Conservation (phyloP, 148 eudicot genomes). For the Bassia scoparia region DNA sequence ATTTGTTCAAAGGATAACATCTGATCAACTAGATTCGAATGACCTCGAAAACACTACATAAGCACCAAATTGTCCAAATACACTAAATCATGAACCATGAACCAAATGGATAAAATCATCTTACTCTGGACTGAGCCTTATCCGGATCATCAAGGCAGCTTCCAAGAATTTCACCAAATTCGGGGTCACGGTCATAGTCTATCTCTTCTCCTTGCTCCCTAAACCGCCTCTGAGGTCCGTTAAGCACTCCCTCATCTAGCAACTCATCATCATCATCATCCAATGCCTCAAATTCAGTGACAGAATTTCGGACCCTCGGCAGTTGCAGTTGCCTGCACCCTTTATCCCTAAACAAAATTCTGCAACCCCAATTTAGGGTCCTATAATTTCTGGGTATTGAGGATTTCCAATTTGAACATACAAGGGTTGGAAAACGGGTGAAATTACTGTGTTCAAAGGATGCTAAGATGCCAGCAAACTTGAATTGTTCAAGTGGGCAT, state of each 20-base stretch:
- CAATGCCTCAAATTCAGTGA: constrained; percentile 22
- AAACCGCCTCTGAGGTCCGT: constrained; percentile 37
- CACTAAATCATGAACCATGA: not conserved
- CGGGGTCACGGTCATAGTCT: constrained; percentile 83
- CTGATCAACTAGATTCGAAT: not conserved
- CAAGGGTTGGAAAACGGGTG: constrained; percentile 9
- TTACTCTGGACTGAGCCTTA: constrained; percentile 66
- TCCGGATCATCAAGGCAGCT: constrained; percentile 70
- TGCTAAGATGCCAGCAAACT: constrained; percentile 5
- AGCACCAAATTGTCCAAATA: not conserved
- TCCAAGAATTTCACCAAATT: constrained; percentile 86
- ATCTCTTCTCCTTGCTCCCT: constrained; percentile 42
- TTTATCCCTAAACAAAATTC: constrained; percentile 8
- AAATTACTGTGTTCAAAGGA: constrained; percentile 9
- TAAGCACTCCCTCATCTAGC: constrained; percentile 45
- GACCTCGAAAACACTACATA: not conserved
- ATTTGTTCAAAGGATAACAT: not conserved
- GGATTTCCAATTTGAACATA: constrained; percentile 16
- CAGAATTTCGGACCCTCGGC: constrained; percentile 21
- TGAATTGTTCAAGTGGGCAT: constrained; percentile 14
- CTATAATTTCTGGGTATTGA: not conserved
- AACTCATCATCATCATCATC: constrained; percentile 32
- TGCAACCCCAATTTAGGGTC: constrained; percentile 11
- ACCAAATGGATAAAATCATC: constrained; percentile 1
- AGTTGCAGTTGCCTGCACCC: constrained; percentile 25